phyloP scores from a whole-genome alignment of 805 yeast species.

The Metschnikowia continentalis region DNA sequence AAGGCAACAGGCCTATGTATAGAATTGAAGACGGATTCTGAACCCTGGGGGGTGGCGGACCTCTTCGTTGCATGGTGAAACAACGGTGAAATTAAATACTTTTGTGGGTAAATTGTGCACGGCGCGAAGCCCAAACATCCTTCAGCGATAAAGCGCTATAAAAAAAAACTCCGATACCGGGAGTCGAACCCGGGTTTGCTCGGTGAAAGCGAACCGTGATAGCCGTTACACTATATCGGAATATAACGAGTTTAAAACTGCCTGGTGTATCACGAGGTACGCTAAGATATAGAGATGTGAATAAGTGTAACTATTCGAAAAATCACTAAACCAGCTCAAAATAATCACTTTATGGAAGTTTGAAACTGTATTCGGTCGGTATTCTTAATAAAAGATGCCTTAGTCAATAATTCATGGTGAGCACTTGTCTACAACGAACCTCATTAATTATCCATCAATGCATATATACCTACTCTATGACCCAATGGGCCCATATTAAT shows the following conservation, averaged over 20 bases:
- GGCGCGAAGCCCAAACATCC: slow-evolving; percentile 1
- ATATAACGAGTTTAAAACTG: background rate
- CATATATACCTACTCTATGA: slow-evolving; percentile 11
- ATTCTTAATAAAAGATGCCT: too few relatives aligned
- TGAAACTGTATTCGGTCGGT: background rate
- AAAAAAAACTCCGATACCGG: slow-evolving; percentile 64
- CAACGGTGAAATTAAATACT: too few relatives aligned
- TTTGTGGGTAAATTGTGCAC: background rate
- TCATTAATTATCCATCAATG: background rate
- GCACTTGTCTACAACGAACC: too few relatives aligned
- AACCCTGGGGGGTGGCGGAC: slow-evolving; percentile 2
- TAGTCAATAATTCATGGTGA: too few relatives aligned
- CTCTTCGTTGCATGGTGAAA: slow-evolving; percentile 10
- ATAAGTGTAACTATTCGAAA: too few relatives aligned
- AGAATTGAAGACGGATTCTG: slow-evolving; percentile 39
- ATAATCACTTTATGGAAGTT: too few relatives aligned
- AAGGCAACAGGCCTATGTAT: slow-evolving; percentile 62
- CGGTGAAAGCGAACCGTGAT: slow-evolving; percentile 84
- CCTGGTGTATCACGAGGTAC: background rate
- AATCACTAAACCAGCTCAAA: too few relatives aligned
- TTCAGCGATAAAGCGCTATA: background rate
- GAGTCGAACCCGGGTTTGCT: slow-evolving; percentile 85
- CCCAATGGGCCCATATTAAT: slow-evolving; percentile 2
- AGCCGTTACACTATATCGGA: slow-evolving; percentile 82
- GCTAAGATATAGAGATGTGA: too few relatives aligned